Evolutionary conservation across 495 filamentous ascomycete species (phyloP), one percentile per base, ranked within the genome.

Genomic region (Acidiella bohemica): DNA sequence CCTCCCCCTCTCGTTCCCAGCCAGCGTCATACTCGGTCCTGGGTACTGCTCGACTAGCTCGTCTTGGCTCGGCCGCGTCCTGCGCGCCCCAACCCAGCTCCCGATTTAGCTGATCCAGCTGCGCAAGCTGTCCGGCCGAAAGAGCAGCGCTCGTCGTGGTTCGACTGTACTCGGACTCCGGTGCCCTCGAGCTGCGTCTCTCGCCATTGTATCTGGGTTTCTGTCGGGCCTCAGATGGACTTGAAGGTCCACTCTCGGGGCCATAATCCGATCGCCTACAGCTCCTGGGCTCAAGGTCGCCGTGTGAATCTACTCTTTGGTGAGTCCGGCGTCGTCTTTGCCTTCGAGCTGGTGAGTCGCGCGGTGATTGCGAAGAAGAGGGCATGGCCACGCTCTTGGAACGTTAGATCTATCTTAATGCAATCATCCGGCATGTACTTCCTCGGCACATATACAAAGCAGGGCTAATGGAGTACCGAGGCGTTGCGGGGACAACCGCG

Each of bases 41-140:
- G 49, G 19, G 40, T n/a, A n/a, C n/a, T n/a, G n/a, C n/a, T n/a
- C n/a, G n/a, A n/a, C n/a, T n/a, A n/a, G n/a, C n/a, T n/a, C n/a
- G n/a, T n/a, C n/a, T n/a, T 10, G 38, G 45, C 41, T 14, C 50
- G 43, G 39, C 31, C 45, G 40, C 42, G 46, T 59, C 55, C 32
- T 54, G 47, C 11, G 54, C 55, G 33, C 41, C 39, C 51, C 53
- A 59, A 12, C 61, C 58, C n/a, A 53, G 51, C 45, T 57, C 55
- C 32, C 46, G 48, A 39, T 64, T 61, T 21, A 47, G 24, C 42
- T 50, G 35, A 41, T 64, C 59, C 31, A 64, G 42, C 42, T 57
- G 47, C 25, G 61, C 61, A 14, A 64, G 39, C 16, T 51, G 44
- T 30, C 50, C 57, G 0, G 55, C 44, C 12, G 56, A 59, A 19